phyloP scores from a whole-genome alignment of 805 yeast species.

The Yamadazyma kitorensis region DNA sequence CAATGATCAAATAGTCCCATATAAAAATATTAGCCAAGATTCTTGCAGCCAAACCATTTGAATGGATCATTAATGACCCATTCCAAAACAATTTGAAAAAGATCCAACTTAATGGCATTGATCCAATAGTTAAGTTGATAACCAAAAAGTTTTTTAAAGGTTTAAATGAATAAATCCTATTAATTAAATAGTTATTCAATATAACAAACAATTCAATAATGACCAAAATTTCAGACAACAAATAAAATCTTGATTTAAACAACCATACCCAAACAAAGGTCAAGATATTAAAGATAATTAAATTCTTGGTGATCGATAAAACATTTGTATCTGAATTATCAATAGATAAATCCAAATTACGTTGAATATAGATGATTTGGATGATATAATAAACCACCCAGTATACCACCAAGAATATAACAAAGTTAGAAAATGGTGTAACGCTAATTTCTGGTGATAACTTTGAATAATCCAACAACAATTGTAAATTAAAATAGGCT shows the following conservation, averaged over 20 bases:
- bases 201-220: slow-evolving; percentile 60
- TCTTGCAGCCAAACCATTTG: slow-evolving; percentile 58
- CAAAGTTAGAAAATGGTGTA: slow-evolving; percentile 70
- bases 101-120: slow-evolving; percentile 75
- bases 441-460: slow-evolving; percentile 50
- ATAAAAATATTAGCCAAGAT: slow-evolving; percentile 68
- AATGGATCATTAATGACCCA: slow-evolving; percentile 73
- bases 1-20: slow-evolving; percentile 75
- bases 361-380: slow-evolving; percentile 49
- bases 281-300: slow-evolving; percentile 57
- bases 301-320: slow-evolving; percentile 39
- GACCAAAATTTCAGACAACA: slow-evolving; percentile 57
- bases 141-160: slow-evolving; percentile 52
- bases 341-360: slow-evolving; percentile 10
- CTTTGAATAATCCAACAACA: slow-evolving; percentile 51
- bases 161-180: slow-evolving; percentile 56
- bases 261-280: slow-evolving; percentile 62
- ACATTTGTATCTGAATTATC: slow-evolving; percentile 13
- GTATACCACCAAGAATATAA: slow-evolving; percentile 47
- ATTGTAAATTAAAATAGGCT: slow-evolving; percentile 52
- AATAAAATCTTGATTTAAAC: slow-evolving; percentile 58
- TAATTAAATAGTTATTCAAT: slow-evolving; percentile 51
- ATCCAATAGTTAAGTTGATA: slow-evolving; percentile 63
- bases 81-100: slow-evolving; percentile 78
- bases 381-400: slow-evolving; percentile 55